Conservation (phyloP, 2,329 filamentous ascomycete species). For the Exophiala sideris region DNA sequence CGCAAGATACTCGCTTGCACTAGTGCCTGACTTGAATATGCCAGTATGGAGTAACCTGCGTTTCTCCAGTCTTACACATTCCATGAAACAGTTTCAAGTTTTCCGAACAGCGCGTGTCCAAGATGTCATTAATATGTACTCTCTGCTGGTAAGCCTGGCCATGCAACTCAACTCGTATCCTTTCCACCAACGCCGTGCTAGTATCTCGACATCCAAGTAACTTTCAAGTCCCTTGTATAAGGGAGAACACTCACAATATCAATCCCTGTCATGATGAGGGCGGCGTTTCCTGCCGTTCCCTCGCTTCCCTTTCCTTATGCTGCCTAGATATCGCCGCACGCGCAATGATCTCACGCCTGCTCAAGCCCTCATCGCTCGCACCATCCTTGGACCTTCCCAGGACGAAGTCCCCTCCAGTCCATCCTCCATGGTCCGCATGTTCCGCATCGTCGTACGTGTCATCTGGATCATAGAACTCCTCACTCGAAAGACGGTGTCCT, state of each 20-base stretch:
- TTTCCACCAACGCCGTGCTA: neutral
- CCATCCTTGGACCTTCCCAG: constrained; percentile 55
- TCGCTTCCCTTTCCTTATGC: constrained; percentile 46
- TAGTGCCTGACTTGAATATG: neutral
- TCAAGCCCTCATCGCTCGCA: constrained; percentile 50
- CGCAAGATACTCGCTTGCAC: neutral
- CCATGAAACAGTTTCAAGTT: too few species aligned
- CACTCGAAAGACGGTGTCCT: constrained; percentile 59
- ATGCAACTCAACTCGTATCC: too few species aligned
- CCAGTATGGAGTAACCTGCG: too few species aligned
- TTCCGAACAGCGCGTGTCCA: too few species aligned
- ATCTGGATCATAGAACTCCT: constrained; percentile 59
- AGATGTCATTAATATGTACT: too few species aligned
- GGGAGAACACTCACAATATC: neutral
- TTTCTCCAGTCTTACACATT: too few species aligned
- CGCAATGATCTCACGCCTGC: constrained; percentile 70
- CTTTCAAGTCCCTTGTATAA: neutral
- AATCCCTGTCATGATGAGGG: constrained; percentile 1
- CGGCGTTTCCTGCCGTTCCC: constrained; percentile 13
- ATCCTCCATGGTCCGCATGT: constrained; percentile 67
- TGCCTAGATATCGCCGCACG: constrained; percentile 68
- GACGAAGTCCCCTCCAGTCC: constrained; percentile 76
- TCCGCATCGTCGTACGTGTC: constrained; percentile 49
- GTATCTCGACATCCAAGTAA: neutral
- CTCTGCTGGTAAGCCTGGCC: too few species aligned